Evolutionary conservation across 2,329 filamentous ascomycete species (phyloP), one percentile per base, ranked within the genome.

Genomic region (Hymenoscyphus fructigenus): DNA sequence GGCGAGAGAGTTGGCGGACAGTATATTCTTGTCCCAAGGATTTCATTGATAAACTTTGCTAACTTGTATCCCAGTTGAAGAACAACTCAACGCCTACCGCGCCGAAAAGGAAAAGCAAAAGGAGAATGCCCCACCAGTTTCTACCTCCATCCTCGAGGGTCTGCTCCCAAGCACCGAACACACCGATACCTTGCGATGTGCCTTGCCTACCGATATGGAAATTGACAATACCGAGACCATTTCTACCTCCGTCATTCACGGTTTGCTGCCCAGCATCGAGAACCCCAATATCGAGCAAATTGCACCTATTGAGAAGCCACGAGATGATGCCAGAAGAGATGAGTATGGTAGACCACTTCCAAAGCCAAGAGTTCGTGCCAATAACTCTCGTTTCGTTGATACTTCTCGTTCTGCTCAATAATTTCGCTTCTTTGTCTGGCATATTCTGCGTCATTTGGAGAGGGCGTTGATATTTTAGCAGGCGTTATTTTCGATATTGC

Each of bases 41-140:
- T 23, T 23, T 14, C n/a, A 3, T 53, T 53, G n/a, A 23, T 38
- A 10, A 23, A 23, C 6, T 14, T 26, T 53, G 20, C 47, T 53
- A n/a, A 53, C 47, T 12, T 23, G 36, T 38, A 3, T 26, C 10
- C 9, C 9, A 53, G 47, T 23, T 7, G 47, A 53, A 26, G 47
- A 53, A 26, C 47, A 53, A 53, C 47, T 53, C 47, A 14, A 14
- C 7, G 20, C 20, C 47, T 53, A 23, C 47, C 47, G 47, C 23
- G 47, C 47, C 47, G 47, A 53, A 53, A 53, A 53, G 20, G n/a
- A 53, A 53, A 53, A 53, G 47, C 20, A 53, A 53, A 53, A 23
- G 47, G 20, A 53, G 12, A 53, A 53, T 23, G 47, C 20, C 14
- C 20, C 10, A 53, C 9, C 47, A 26, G 20, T 23, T 53, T 53